phyloP scores from a whole-genome alignment of 225 moss, liverwort and hornwort genomes.

The Polytrichum commune region DNA sequence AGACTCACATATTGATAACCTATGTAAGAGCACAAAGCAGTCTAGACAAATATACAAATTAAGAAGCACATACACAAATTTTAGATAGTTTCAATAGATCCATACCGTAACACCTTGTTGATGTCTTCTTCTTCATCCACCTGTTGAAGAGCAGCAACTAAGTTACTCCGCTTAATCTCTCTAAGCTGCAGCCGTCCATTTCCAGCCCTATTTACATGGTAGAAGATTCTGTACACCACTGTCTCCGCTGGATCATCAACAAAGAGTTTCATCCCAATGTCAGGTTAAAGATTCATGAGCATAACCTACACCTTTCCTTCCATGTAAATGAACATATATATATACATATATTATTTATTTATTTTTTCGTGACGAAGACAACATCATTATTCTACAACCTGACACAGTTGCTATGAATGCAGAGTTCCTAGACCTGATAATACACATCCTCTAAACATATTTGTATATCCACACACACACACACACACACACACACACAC shows the following conservation, averaged over 20 bases:
- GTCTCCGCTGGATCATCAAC: slow-evolving; percentile 79
- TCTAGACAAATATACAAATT: background rate
- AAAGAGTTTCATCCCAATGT: slow-evolving; percentile 19
- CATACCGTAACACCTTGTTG: slow-evolving; percentile 96
- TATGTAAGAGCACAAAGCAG: background rate
- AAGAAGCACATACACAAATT: too few species aligned
- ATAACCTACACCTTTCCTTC: too few species aligned
- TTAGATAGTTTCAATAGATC: background rate
- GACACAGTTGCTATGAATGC: background rate
- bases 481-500: too few species aligned
- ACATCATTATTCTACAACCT: background rate
- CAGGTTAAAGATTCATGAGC: background rate
- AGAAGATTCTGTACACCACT: slow-evolving; percentile 99
- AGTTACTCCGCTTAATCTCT: slow-evolving; percentile 97
- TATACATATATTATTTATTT: too few species aligned
- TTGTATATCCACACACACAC: too few species aligned
- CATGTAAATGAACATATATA: background rate
- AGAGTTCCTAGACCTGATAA: background rate
- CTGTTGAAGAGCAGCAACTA: slow-evolving; percentile 90
- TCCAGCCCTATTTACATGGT: slow-evolving; percentile 98
- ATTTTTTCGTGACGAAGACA: too few species aligned
- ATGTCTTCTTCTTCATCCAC: slow-evolving; percentile 99
- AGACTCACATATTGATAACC: background rate
- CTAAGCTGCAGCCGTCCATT: slow-evolving; percentile 94
- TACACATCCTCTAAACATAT: background rate